These are phyloP conservation scores for Sherardia arvensis DNA, from an alignment of 257 asterid species.

Conservation along the genomic window DNA sequence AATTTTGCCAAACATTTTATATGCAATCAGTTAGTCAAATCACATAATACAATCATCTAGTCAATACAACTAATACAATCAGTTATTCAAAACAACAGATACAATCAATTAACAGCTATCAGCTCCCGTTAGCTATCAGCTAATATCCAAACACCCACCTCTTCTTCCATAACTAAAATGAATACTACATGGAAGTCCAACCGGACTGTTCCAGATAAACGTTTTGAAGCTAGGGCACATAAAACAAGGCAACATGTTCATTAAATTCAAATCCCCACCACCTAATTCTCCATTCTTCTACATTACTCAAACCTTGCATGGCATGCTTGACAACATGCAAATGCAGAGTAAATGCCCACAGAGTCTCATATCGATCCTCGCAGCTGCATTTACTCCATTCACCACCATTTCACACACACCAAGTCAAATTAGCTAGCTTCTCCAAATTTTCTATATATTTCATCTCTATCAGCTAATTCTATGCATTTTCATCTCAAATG, in stretches of 20 bases:
- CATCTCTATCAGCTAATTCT: too few species aligned
- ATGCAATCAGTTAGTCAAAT: too few species aligned
- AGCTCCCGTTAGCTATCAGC: too few species aligned
- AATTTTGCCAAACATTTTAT: too few species aligned
- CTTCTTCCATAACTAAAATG: background rate
- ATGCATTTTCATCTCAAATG: background rate
- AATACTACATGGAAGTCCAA: background rate
- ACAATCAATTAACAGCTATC: too few species aligned
- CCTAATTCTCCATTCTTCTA: too few species aligned
- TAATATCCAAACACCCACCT: too few species aligned
- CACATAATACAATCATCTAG: too few species aligned
- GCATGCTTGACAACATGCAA: background rate
- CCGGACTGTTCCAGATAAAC: background rate
- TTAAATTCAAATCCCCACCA: conserved; percentile 16
- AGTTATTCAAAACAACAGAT: too few species aligned
- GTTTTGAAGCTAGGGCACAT: conserved; percentile 31
- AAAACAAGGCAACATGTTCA: conserved; percentile 17
- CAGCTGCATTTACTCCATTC: conserved; percentile 18
- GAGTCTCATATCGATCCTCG: conserved; percentile 18
- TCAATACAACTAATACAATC: too few species aligned
- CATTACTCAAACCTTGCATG: background rate
- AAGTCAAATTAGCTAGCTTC: background rate
- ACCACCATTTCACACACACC: background rate
- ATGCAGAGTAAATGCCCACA: background rate
- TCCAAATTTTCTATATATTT: background rate